Conservation (phyloP, 1,284 basidiomycete genomes). For the Hymenochaete sp. region DNA sequence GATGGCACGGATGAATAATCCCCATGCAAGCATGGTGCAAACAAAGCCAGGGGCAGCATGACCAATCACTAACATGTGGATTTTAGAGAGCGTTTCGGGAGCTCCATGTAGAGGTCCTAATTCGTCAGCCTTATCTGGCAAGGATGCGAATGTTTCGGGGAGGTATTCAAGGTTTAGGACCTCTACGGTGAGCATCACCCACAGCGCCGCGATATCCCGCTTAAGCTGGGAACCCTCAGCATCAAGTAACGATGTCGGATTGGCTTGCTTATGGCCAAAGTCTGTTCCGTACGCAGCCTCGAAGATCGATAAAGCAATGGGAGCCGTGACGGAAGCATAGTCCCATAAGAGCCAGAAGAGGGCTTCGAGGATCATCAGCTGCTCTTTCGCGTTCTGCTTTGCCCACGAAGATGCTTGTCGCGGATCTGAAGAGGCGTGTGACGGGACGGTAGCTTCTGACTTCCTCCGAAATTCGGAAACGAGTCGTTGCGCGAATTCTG, state of each 20-base stretch:
- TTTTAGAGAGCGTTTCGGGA: slow-evolving; percentile 39
- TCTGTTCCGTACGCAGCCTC: slow-evolving; percentile 56
- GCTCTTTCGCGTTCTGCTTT: slow-evolving; percentile 73
- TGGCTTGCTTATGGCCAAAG: slow-evolving; percentile 60
- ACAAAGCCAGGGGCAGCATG: slow-evolving; percentile 14
- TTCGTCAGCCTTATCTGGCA: slow-evolving; percentile 41
- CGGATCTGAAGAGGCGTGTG: slow-evolving; percentile 43
- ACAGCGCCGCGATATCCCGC: slow-evolving; percentile 62
- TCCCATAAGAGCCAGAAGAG: slow-evolving; percentile 82
- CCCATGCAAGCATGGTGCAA: slow-evolving; percentile 18
- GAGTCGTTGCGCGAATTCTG: slow-evolving; percentile 47
- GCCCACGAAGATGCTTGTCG: slow-evolving; percentile 62
- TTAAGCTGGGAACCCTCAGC: slow-evolving; percentile 59
- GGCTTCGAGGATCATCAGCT: slow-evolving; percentile 72
- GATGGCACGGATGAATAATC: slow-evolving; percentile 15
- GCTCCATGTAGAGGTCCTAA: slow-evolving; percentile 48
- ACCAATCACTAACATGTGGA: slow-evolving; percentile 12
- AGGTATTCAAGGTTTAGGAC: slow-evolving; percentile 74
- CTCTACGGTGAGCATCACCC: slow-evolving; percentile 73
- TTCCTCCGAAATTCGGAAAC: slow-evolving; percentile 52
- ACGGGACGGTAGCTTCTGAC: slow-evolving; percentile 45
- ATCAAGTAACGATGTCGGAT: slow-evolving; percentile 62
- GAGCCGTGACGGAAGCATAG: slow-evolving; percentile 57
- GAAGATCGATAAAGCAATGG: slow-evolving; percentile 53
- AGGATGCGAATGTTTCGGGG: slow-evolving; percentile 46